Percentiles rank a stretch among this genome's conserved stretches.
Evolutionary conservation across 352 stramenopile species (phyloP).

Genomic region (Globisporangium nunn): DNA sequence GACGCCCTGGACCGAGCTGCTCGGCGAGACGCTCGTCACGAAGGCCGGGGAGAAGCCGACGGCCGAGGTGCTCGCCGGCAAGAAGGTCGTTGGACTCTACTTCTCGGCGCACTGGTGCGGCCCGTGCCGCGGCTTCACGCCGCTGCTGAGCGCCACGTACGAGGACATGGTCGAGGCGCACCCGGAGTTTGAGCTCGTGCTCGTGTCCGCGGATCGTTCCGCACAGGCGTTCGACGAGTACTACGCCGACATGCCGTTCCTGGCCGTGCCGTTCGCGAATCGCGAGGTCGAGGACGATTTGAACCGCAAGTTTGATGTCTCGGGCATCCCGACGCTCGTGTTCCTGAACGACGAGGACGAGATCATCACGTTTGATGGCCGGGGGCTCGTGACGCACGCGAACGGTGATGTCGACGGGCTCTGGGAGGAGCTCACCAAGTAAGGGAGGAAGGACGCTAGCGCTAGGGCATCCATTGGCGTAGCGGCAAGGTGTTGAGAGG

Average conservation of each 20-base stretch:
- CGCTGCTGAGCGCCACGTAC: constrained; percentile 88
- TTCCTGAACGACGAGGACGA: constrained; percentile 82
- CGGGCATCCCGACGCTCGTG: constrained; percentile 86
- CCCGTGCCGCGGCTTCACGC: constrained; percentile 92
- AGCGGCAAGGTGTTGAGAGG: too few species aligned
- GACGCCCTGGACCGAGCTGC: constrained; percentile 44
- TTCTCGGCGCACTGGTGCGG: constrained; percentile 95
- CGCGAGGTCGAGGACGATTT: constrained; percentile 60
- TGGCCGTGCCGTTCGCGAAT: constrained; percentile 90
- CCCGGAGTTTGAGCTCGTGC: constrained; percentile 88
- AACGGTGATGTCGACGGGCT: constrained; percentile 66
- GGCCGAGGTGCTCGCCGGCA: constrained; percentile 50
- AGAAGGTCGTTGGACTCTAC: constrained; percentile 91
- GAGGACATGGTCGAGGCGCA: constrained; percentile 83
- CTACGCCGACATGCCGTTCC: constrained; percentile 90
- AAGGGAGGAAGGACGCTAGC: background rate
- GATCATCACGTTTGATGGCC: constrained; percentile 70
- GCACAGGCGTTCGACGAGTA: constrained; percentile 84
- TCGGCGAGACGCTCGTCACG: constrained; percentile 63
- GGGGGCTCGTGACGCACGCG: constrained; percentile 62
- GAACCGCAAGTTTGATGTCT: constrained; percentile 76
- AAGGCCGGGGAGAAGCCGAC: constrained; percentile 74
- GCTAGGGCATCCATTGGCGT: too few species aligned
- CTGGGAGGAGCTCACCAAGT: constrained; percentile 58
- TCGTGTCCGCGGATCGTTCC: constrained; percentile 83